Evolutionary conservation across 306 rosid species (phyloP).

Genomic region (Abrus pulchellus): DNA sequence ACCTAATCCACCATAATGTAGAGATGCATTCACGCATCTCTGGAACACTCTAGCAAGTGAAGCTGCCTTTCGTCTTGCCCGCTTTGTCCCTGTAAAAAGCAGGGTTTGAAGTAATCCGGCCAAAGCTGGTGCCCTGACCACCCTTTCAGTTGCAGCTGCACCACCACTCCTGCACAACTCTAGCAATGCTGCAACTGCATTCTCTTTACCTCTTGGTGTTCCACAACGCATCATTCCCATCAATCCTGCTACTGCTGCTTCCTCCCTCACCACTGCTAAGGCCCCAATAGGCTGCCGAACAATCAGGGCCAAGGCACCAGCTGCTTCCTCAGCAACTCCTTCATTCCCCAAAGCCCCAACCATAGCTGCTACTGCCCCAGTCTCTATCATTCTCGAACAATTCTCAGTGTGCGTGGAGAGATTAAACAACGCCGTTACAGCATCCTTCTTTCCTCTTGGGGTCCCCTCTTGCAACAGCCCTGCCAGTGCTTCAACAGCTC

Average conservation of each 20-base stretch:
- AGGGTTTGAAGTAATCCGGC: slow-evolving; percentile 78
- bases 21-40: slow-evolving; percentile 64
- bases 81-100: slow-evolving; percentile 81
- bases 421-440: slow-evolving; percentile 84
- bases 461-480: slow-evolving; percentile 74
- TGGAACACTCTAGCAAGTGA: slow-evolving; percentile 86
- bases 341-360: slow-evolving; percentile 74
- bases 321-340: slow-evolving; percentile 89
- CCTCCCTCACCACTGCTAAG: slow-evolving; percentile 69
- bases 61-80: slow-evolving; percentile 94
- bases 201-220: slow-evolving; percentile 85
- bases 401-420: slow-evolving; percentile 81
- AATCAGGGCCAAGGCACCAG: slow-evolving; percentile 83
- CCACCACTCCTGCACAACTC: slow-evolving; percentile 89
- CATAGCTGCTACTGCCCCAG: slow-evolving; percentile 74
- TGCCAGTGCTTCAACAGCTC: slow-evolving; percentile 83
- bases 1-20: slow-evolving; percentile 79
- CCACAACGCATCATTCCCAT: slow-evolving; percentile 85
- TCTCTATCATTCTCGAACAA: slow-evolving; percentile 69
- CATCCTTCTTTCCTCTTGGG: slow-evolving; percentile 86
- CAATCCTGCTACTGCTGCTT: slow-evolving; percentile 69
- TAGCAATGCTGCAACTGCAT: slow-evolving; percentile 89
- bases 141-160: slow-evolving; percentile 72
- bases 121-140: slow-evolving; percentile 76
- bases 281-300: slow-evolving; percentile 81